Evolutionary conservation across 768 basidiomycete genomes (phyloP).

Genomic region (Podaxis sp.): DNA sequence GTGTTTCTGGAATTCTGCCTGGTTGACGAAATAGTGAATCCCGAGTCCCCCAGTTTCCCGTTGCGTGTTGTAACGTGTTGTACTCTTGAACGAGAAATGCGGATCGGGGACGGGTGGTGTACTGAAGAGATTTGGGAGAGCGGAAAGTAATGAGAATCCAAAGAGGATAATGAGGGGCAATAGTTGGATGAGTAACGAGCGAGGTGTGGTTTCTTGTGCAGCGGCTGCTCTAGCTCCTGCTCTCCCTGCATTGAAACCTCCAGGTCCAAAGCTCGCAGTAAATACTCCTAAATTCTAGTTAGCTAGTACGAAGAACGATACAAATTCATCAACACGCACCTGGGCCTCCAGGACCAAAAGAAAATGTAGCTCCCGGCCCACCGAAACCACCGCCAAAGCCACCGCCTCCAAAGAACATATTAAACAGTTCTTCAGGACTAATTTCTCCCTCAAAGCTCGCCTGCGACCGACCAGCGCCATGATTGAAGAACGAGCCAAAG

Average conservation of each 20-base stretch:
- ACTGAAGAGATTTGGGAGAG: constrained; percentile 75
- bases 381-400: constrained; percentile 38
- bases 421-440: constrained; percentile 95
- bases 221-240: constrained; percentile 17
- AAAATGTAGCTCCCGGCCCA: constrained; percentile 18
- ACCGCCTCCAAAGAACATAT: constrained; percentile 94
- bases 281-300: constrained; percentile 49
- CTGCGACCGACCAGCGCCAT: constrained; percentile 1
- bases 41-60: constrained; percentile 69
- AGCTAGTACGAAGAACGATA: neutral
- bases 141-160: constrained; percentile 78
- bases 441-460: constrained; percentile 77
- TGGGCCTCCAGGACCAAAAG: constrained; percentile 54
- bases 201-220: constrained; percentile 40
- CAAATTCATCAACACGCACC: constrained; percentile 28
- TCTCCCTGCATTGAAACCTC: constrained; percentile 53
- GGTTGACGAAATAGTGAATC: constrained; percentile 84
- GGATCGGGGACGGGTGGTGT: constrained; percentile 74
- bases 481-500: constrained; percentile 9
- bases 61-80: constrained; percentile 62
- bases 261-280: constrained; percentile 74
- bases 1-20: constrained; percentile 71
- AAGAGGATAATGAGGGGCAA: constrained; percentile 84
- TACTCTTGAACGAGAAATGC: constrained; percentile 64
- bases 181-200: constrained; percentile 71